Evolutionary conservation across 202 grass and related monocot genomes (phyloP), one percentile per base, ranked within the genome.

Genomic region (Miscanthus sacchariflorus): DNA sequence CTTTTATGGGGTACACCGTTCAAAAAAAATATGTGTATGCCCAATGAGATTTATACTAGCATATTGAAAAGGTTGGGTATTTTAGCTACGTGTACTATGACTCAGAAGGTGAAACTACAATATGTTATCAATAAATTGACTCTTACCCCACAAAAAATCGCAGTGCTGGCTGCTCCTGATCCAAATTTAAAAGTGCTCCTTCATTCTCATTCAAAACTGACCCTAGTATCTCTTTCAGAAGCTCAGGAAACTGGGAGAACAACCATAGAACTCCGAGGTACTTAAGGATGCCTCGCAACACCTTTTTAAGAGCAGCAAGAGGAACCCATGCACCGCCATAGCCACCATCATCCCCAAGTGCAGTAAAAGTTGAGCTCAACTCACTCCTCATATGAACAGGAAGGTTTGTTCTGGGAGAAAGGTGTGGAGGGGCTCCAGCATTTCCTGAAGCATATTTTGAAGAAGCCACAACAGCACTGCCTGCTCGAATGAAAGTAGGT

Each of bases 121-220:
- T 44, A 72, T 65, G 42, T 38, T 70, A 82, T 27, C 17, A 83
- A 68, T 78, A 77, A 65, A 52, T n/a, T 68, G 56, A 43, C 54
- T 76, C 80, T 99, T 95, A 99, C 97, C 97, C 97, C 12, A 99
- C 97, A 91, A 90, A 99, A 77, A 99, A 99, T 14, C 97, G 97
- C 82, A 99, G 70, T 42, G 97, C 97, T 45, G 97, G 97, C 82
- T 99, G 97, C 86, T 99, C 97, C 80, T 95, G 94, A 93, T 99
- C 97, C 88, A 99, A 95, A 95, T 99, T 99, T 68, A 99, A 72
- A 81, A 99, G 93, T 45, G 94, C 89, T n/a, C 97, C 97, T 84
- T 99, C 97, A 49, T 96, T 99, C 19, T 99, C 97, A 87, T 95
- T 99, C 79, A 99, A 92, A 89, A 99, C 88, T 74, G 94, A 99